Evolutionary conservation across 2,329 filamentous ascomycete genomes (phyloP), one percentile per base, ranked within the genome.

Genomic region (Zymoseptoria pseudotritici): DNA sequence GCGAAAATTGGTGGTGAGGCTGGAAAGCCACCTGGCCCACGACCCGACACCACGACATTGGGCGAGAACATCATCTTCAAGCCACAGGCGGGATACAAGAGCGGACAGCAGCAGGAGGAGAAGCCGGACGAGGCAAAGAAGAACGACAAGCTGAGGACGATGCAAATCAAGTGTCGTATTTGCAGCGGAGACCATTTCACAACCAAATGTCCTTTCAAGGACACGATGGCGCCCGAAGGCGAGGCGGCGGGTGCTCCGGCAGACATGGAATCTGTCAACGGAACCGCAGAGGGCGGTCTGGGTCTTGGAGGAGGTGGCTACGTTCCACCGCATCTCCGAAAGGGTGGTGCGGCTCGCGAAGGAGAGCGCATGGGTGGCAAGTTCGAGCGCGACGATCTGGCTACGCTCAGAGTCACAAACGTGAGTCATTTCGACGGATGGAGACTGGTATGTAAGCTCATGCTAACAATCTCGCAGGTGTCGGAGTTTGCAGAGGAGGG

Each of bases 151-250:
- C 83, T 97, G 73, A 96, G 94, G 85, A 92, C 97, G 81, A 96
- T 97, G 86, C 95, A 97, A 82, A 95, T 99, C 83, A 97, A 97
- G 85, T 99, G 94, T 79, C 89, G 94, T 83, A 97, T 99, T 75
- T 99, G 94, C 81, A 90, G 87, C 75, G 94, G 93, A 74, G 94
- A 99, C 82, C 94, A 99, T 86, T 99, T 97, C 83, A 99, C 94
- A 50, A 93, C 93, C 68, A 88, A 94, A 76, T 99, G 94, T 86
- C 94, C 94, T 42, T 99, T 96, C 87, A 99, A 97, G 83, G 94
- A 97, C 76, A 99, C 93, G 70, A 97, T 99, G 91, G 91, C 93
- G 42, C 94, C 90, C 46, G 85, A 92, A 63, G 78, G 78, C 65
- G 79, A 78, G 65, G 68, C 70, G 17, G 74, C 73, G 49, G 73